phyloP scores from a whole-genome alignment of 495 filamentous ascomycete genomes.

The Coniosporium apollinis region DNA sequence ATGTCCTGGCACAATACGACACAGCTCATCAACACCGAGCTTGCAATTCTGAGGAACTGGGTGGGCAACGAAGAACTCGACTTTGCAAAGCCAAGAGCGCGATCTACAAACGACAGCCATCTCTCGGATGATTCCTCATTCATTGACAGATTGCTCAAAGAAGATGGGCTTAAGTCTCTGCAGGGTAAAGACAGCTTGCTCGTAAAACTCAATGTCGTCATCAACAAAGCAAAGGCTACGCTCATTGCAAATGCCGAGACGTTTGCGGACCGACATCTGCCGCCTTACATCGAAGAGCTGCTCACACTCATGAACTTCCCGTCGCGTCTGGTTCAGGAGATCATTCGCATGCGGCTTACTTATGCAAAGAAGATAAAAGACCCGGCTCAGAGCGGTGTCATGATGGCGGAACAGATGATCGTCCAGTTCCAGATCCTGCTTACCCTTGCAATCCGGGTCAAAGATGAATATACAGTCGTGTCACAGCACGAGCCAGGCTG shows the following conservation, averaged over 20 bases:
- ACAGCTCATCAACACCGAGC: slow-evolving; percentile 88
- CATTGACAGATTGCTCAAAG: slow-evolving; percentile 92
- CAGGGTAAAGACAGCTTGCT: slow-evolving; percentile 79
- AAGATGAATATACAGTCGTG: slow-evolving; percentile 69
- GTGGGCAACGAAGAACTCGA: slow-evolving; percentile 92
- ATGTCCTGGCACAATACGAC: slow-evolving; percentile 96
- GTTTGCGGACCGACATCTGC: slow-evolving; percentile 81
- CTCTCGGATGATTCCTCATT: slow-evolving; percentile 81
- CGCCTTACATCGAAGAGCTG: slow-evolving; percentile 92
- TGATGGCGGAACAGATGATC: slow-evolving; percentile 95
- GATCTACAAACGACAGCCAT: slow-evolving; percentile 35
- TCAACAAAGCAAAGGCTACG: slow-evolving; percentile 82
- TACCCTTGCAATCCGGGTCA: slow-evolving; percentile 79
- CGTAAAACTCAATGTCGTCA: slow-evolving; percentile 62
- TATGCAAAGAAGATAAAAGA: slow-evolving; percentile 94
- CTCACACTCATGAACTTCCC: slow-evolving; percentile 94
- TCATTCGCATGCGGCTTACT: slow-evolving; percentile 80
- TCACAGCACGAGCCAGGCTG: slow-evolving; percentile 81
- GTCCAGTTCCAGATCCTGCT: slow-evolving; percentile 88
- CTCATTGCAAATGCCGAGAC: slow-evolving; percentile 72
- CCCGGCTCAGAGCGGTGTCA: slow-evolving; percentile 60
- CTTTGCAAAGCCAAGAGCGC: slow-evolving; percentile 47
- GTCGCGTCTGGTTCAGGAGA: slow-evolving; percentile 86
- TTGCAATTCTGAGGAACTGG: slow-evolving; percentile 82
- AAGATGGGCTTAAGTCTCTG: slow-evolving; percentile 82